Conservation (phyloP, 805 yeast species). For the Tetrapisispora namnaoensis region DNA sequence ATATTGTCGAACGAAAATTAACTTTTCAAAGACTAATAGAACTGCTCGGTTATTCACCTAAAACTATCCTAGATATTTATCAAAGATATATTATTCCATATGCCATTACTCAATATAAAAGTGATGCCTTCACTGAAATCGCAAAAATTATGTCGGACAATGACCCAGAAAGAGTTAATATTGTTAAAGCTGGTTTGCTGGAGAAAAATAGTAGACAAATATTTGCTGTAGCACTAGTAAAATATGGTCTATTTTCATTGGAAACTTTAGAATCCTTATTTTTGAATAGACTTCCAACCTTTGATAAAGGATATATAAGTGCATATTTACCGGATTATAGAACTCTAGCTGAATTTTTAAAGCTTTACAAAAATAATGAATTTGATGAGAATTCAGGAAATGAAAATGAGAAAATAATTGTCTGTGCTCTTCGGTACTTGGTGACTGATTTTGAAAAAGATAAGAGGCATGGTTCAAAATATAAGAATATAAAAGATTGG, state of each 20-base stretch:
- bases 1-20: slow-evolving; percentile 38
- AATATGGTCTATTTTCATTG: slow-evolving; percentile 24
- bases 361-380: slow-evolving; percentile 18
- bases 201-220: slow-evolving; percentile 27
- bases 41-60: slow-evolving; percentile 51
- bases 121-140: slow-evolving; percentile 41
- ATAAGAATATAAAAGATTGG: slow-evolving; percentile 22
- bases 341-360: slow-evolving; percentile 27
- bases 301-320: slow-evolving; percentile 20
- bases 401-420: slow-evolving; percentile 19
- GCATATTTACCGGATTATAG: slow-evolving; percentile 25
- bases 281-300: slow-evolving; percentile 22
- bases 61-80: slow-evolving; percentile 58
- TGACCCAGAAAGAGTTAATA: slow-evolving; percentile 11
- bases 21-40: slow-evolving; percentile 53
- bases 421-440: slow-evolving; percentile 21
- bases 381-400: slow-evolving; percentile 4
- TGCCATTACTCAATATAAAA: slow-evolving; percentile 54
- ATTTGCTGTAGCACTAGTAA: slow-evolving; percentile 28
- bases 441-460: slow-evolving; percentile 23
- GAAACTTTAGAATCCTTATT: slow-evolving; percentile 25
- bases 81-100: slow-evolving; percentile 68
- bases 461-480: slow-evolving; percentile 20
- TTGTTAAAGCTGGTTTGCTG: slow-evolving; percentile 16
- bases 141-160: slow-evolving; percentile 23